phyloP scores from a whole-genome alignment of 169 alveolate species.

The Plasmodium relictum region DNA sequence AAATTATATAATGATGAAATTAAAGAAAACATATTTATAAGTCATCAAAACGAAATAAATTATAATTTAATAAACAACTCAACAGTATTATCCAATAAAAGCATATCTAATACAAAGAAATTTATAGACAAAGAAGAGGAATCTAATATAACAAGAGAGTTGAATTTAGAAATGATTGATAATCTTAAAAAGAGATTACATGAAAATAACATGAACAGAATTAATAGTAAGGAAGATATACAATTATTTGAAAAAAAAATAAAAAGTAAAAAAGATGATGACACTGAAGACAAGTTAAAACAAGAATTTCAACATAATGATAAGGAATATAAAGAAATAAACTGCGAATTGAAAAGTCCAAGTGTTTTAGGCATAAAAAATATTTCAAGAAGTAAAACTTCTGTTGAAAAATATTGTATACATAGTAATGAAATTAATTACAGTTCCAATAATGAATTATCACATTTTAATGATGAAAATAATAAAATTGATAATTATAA shows the following conservation, averaged over 20 bases:
- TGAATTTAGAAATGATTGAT: constrained; percentile 6
- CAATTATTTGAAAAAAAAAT: not conserved
- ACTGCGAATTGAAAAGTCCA: not conserved
- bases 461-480: not conserved
- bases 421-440: constrained; percentile 27
- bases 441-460: not conserved
- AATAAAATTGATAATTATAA: not conserved
- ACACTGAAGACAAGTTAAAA: not conserved
- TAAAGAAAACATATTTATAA: not conserved
- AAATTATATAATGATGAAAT: no score
- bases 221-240: not conserved
- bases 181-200: not conserved
- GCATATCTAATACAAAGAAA: not conserved
- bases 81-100: not conserved
- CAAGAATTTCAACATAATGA: not conserved
- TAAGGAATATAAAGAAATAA: not conserved
- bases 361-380: not conserved
- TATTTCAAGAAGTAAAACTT: not conserved
- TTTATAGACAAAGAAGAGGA: constrained; percentile 20
- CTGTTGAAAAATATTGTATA: constrained; percentile 27
- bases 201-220: not conserved
- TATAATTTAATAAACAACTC: not conserved
- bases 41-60: not conserved
- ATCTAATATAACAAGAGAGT: constrained; percentile 15
- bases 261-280: not conserved